Conservation (phyloP, 495 filamentous ascomycete species). For the Patellaria atrata region DNA sequence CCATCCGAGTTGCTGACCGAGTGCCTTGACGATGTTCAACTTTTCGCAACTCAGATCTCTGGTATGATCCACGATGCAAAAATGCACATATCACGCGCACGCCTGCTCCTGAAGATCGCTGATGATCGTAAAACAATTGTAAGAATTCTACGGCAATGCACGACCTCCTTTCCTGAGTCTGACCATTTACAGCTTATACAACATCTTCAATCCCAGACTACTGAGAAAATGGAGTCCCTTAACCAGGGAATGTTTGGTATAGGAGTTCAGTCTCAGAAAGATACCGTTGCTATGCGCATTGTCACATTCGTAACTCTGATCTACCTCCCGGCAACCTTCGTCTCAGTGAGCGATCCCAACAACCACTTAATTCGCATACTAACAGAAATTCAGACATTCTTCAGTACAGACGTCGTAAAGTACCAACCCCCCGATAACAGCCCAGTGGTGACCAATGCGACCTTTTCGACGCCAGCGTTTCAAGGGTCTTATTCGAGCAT, state of each 20-base stretch:
- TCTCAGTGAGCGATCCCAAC: conserved; percentile 24
- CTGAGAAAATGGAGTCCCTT: conserved; percentile 24
- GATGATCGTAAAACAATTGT: conserved; percentile 28
- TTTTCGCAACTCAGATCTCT: conserved; percentile 25
- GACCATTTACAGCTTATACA: conserved; percentile 24
- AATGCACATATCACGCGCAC: conserved; percentile 27
- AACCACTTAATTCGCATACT: conserved; percentile 1
- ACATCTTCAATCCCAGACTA: conserved; percentile 25
- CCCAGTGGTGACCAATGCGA: conserved; percentile 10
- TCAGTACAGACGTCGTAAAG: conserved; percentile 34
- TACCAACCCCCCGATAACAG: too few species aligned
- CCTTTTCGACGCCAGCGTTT: conserved; percentile 28
- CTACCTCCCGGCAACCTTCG: conserved; percentile 34
- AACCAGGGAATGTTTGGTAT: conserved; percentile 22
- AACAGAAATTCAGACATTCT: conserved; percentile 26
- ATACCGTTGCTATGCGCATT: conserved; percentile 30
- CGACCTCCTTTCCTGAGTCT: not conserved
- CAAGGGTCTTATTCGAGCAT: conserved; percentile 26
- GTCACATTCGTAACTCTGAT: conserved; percentile 31
- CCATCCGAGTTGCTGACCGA: conserved; percentile 9
- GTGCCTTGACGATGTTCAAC: conserved; percentile 19
- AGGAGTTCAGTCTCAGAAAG: conserved; percentile 23
- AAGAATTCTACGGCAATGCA: not conserved
- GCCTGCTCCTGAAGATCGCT: conserved; percentile 24
- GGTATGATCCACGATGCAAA: conserved; percentile 26